A percentile compares a stretch with the other conserved stretches of the same genome.
These are phyloP conservation scores for Myxozyma sirexii DNA, from an alignment of 805 yeast genomes.

Conservation along the genomic window DNA sequence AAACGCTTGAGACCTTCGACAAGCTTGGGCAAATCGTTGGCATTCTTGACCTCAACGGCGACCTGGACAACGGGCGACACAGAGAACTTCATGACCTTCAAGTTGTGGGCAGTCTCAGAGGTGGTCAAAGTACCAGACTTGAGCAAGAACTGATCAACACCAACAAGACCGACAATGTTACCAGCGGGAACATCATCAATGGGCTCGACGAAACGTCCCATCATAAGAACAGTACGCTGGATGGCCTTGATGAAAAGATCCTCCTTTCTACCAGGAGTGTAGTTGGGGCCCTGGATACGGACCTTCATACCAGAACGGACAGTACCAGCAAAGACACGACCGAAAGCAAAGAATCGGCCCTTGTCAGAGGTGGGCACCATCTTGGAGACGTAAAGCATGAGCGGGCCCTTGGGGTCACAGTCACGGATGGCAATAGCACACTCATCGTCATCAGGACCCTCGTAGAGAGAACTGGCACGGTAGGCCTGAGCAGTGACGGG, in stretches of 20 bases:
- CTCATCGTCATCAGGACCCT: slow-evolving; percentile 93
- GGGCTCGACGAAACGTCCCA: slow-evolving; percentile 98
- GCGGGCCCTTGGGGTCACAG: slow-evolving; percentile 98
- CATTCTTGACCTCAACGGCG: slow-evolving; percentile 99
- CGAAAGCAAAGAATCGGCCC: slow-evolving; percentile 99
- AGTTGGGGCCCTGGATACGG: slow-evolving; percentile 99
- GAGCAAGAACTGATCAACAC: slow-evolving; percentile 99
- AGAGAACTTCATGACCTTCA: slow-evolving; percentile 99
- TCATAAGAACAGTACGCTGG: slow-evolving; percentile 99
- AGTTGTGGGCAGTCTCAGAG: slow-evolving; percentile 94
- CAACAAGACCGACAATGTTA: slow-evolving; percentile 99
- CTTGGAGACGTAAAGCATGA: slow-evolving; percentile 99
- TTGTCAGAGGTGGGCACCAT: slow-evolving; percentile 99
- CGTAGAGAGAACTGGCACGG: slow-evolving; percentile 99
- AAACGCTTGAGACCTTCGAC: slow-evolving; percentile 99
- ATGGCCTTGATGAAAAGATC: slow-evolving; percentile 95
- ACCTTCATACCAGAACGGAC: slow-evolving; percentile 98
- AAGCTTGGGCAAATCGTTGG: slow-evolving; percentile 98
- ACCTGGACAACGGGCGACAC: slow-evolving; percentile 99
- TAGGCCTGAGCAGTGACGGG: slow-evolving; percentile 98
- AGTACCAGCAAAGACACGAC: slow-evolving; percentile 99
- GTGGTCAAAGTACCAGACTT: slow-evolving; percentile 99
- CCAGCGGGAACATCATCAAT: slow-evolving; percentile 99
- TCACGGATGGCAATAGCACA: slow-evolving; percentile 89
- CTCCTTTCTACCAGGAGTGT: slow-evolving; percentile 96